Base-by-base conservation (phyloP, 768 basidiomycete genomes). In the Melanogaster broomeanus region DNA sequence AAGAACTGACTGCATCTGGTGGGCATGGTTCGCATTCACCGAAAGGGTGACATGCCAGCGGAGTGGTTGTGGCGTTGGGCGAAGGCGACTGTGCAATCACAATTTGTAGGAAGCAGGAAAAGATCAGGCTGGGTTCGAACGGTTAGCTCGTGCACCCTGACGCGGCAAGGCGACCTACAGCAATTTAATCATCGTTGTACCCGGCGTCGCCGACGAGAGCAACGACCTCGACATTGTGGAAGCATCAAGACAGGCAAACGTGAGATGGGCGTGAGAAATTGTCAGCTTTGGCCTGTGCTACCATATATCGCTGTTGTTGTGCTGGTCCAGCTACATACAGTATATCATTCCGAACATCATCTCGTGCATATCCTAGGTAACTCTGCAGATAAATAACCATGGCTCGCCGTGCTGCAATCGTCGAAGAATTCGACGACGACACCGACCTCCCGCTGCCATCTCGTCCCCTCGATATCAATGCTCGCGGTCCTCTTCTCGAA, bases 391-490 rank as follows among this genome's bases (percentile, higher is more conserved):
- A n/a, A 25, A 13, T 46, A 13, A 65, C 53, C 61, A 90, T 90
- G 88, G 83, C 86, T 56, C 86, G 86, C 59, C 77, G 84, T 67
- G 73, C 83, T 63, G 84, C 82, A 56, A 76, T 84, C 55, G 77
- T 83, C 53, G 83, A 82, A 53, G 91, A 91, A 63, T 96, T 95
- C 63, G 92, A 96, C 81, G 94, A 97, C 74, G 93, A 96, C 63
- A 92, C 90, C 12, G 93, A 96, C 65, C 81, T 95, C 15, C 90
- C 92, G 0, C 76, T 95, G 19, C 93, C 93, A 3, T 74, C 74
- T 28, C 77, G 75, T 13, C 74, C 84, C 0, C 72, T 95, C 0
- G 81, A 85, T 58, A 79, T 82, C 6, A 87, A 88, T 50, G 52
- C 78, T 2, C 81, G 75, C 35, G 93, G 93, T 2, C 85, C 93